A percentile compares a stretch with the other conserved stretches of the same genome.
Conservation (phyloP, 495 filamentous ascomycete genomes). For the Annulohypoxylon nitens region DNA sequence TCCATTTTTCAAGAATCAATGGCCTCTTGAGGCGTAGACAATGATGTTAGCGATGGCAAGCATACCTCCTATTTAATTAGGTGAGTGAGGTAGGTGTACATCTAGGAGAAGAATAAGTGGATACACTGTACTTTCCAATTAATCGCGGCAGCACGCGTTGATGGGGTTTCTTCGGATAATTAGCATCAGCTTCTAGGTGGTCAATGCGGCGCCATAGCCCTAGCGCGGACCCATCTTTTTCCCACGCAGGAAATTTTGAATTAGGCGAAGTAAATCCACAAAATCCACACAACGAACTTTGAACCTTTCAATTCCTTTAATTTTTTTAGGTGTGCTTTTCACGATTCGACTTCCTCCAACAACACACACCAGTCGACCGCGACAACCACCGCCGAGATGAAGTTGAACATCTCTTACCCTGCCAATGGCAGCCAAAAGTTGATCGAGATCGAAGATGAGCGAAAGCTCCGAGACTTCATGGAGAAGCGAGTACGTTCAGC, state of each 20-base stretch:
- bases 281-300: conserved; percentile 45
- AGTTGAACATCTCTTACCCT: conserved; percentile 98
- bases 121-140: neutral
- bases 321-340: conserved; percentile 28
- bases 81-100: neutral
- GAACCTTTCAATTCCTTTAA: conserved; percentile 33
- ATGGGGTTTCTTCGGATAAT: conserved; percentile 41
- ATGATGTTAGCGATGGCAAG: neutral
- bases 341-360: conserved; percentile 49
- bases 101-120: conserved; percentile 12
- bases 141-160: conserved; percentile 4
- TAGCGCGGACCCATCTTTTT: conserved; percentile 43
- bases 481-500: conserved; percentile 60
- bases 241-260: conserved; percentile 48
- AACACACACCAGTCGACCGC: conserved; percentile 48
- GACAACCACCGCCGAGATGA: conserved; percentile 69
- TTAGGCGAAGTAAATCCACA: conserved; percentile 51
- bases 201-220: conserved; percentile 44
- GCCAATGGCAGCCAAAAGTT: conserved; percentile 99
- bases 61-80: neutral
- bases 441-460: conserved; percentile 98
- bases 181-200: conserved; percentile 28
- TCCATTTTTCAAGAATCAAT: conserved; percentile 37
- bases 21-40: neutral
- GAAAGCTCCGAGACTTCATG: conserved; percentile 72